Conservation (phyloP, 768 basidiomycete species). For the Tylopilus felleus region DNA sequence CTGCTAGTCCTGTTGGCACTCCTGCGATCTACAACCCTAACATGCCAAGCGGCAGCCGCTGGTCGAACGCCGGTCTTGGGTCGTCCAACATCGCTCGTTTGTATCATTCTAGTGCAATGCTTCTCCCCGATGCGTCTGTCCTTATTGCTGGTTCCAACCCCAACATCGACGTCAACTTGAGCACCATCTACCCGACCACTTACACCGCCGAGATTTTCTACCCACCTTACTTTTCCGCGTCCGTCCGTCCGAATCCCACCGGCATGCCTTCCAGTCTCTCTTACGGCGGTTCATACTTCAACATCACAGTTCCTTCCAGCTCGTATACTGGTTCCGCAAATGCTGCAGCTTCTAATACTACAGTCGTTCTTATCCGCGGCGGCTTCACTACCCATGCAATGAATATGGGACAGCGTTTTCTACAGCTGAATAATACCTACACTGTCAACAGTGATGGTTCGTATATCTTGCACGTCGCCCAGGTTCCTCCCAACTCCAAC, state of each 20-base stretch:
- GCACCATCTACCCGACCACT: conserved; percentile 67
- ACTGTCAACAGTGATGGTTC: conserved; percentile 75
- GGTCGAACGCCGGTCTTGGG: conserved; percentile 65
- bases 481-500: conserved; percentile 81
- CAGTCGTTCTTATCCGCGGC: conserved; percentile 75
- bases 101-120: conserved; percentile 89
- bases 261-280: conserved; percentile 71
- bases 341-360: conserved; percentile 68
- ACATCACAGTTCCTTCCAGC: conserved; percentile 62
- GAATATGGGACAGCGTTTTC: conserved; percentile 85
- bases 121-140: conserved; percentile 84
- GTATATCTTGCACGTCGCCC: conserved; percentile 76
- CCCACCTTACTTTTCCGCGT: conserved; percentile 79
- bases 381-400: conserved; percentile 86
- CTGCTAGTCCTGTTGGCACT: conserved; percentile 71
- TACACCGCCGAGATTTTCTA: conserved; percentile 89
- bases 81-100: conserved; percentile 72
- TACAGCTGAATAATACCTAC: conserved; percentile 85
- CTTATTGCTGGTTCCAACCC: conserved; percentile 93
- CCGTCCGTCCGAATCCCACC: conserved; percentile 61
- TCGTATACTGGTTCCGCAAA: conserved; percentile 68
- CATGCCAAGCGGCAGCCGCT: conserved; percentile 65
- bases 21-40: conserved; percentile 84
- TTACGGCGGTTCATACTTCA: conserved; percentile 83
- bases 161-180: conserved; percentile 76